Evolutionary conservation across 202 grass and related monocot genomes (phyloP), one percentile per base, ranked within the genome.

Genomic region (Elaeis oleifera): DNA sequence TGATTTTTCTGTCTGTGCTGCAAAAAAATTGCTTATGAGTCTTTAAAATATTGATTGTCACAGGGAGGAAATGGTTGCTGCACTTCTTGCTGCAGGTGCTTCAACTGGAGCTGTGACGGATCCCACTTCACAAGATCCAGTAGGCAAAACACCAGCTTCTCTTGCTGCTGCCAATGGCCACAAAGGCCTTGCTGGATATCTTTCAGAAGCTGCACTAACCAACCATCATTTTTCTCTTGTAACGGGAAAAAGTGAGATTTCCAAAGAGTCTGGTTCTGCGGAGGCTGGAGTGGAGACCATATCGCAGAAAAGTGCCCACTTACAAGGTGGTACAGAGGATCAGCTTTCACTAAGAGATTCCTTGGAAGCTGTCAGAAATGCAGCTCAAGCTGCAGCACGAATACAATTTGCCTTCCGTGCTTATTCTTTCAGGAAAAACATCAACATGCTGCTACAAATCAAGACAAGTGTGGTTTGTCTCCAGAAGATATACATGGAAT

Each of bases 151-250:
- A 48, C 82, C 88, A 76, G 80, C 84, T 75, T 78, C 70, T 48
- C 54, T 89, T 65, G 94, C 94, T 27, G 72, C 72, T 71, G 56
- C 61, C 50, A 78, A 68, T 79, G 77, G 85, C 56, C 87, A 94
- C 80, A 76, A 75, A 70, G 94, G 94, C 59, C 81, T 99, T 72
- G 87, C 94, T 11, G 94, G 81, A 57, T 99, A 84, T 50, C 88
- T 99, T 74, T 89, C 94, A 73, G 94, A 94, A 84, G 72, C 56
- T 71, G 71, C 81, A 72, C 55, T 99, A 73, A 80, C 76, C 31
- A 76, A 29, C 77, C 85, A 89, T 75, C 79, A 81, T 69, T 32
- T 75, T 78, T 75, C 80, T 64, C 68, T 94, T 21, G 78, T 87
- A 78, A 75, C 75, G 20, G 74, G 75, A 69, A 65, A 72, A 71